These are phyloP conservation scores for Cantharellus cinnabarinus DNA, from an alignment of 768 basidiomycete genomes.

Conservation along the genomic window DNA sequence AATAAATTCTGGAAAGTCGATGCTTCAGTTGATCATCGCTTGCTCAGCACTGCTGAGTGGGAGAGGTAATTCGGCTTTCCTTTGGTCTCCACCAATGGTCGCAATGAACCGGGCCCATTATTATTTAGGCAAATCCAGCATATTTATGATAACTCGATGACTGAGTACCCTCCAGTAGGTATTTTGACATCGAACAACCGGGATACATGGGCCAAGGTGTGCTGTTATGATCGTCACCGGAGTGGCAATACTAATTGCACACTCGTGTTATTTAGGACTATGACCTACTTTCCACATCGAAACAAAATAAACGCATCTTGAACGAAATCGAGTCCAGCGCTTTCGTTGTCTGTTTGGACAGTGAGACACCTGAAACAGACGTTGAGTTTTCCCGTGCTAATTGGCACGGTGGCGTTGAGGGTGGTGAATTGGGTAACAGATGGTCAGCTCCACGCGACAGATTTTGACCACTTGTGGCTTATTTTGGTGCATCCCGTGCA, in stretches of 20 bases:
- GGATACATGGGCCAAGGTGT: conserved; percentile 75
- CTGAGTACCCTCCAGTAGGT: conserved; percentile 54
- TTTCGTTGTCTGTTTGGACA: conserved; percentile 65
- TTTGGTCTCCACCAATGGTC: background rate
- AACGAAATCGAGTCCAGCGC: conserved; percentile 67
- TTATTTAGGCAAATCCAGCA: conserved; percentile 45
- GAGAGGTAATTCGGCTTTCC: conserved; percentile 28
- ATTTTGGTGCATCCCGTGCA: background rate
- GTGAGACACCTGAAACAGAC: conserved; percentile 29
- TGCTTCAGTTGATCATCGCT: conserved; percentile 29
- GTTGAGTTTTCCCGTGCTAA: conserved; percentile 45
- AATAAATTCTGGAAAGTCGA: conserved; percentile 72
- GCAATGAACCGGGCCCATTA: background rate
- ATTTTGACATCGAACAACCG: conserved; percentile 60
- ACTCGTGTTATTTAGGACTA: conserved; percentile 30
- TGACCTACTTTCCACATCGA: conserved; percentile 29
- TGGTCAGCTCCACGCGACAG: conserved; percentile 14
- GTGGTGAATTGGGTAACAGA: conserved; percentile 20
- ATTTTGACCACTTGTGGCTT: background rate
- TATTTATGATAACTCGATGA: conserved; percentile 42
- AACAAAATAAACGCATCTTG: conserved; percentile 43
- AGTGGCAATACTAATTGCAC: too few relatives aligned
- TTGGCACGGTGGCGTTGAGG: conserved; percentile 61
- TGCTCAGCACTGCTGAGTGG: conserved; percentile 45
- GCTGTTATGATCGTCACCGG: conserved; percentile 1